phyloP scores from a whole-genome alignment of 805 yeast genomes.

The Candida dajiaensis region DNA sequence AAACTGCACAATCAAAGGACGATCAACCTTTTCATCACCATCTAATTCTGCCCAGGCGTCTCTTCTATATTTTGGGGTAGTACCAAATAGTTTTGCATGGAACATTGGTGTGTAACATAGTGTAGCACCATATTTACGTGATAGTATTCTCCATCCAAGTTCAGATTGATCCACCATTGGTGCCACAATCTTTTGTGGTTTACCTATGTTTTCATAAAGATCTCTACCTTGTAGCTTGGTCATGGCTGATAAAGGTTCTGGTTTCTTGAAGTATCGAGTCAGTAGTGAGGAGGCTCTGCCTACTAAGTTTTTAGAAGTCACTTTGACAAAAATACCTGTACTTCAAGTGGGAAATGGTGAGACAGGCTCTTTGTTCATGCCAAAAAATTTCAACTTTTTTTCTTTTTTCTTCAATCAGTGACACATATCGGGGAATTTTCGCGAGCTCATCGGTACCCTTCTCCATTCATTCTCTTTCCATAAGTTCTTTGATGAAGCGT shows the following conservation, averaged over 20 bases:
- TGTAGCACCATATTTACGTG: conserved; percentile 87
- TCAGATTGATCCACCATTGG: conserved; percentile 99
- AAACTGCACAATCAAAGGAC: conserved; percentile 91
- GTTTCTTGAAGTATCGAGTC: background rate
- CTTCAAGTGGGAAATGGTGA: background rate
- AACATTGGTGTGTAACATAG: conserved; percentile 96
- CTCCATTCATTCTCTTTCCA: conserved; percentile 14
- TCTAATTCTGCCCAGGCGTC: conserved; percentile 71
- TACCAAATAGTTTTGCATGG: conserved; percentile 87
- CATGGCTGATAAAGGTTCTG: conserved; percentile 7
- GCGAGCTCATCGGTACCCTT: background rate
- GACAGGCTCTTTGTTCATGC: background rate
- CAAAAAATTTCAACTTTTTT: background rate
- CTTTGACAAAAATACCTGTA: background rate
- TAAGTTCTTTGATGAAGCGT: conserved; percentile 19
- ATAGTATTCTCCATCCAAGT: conserved; percentile 87
- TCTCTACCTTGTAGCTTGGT: conserved; percentile 49
- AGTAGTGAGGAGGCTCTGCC: background rate
- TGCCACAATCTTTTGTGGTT: conserved; percentile 83
- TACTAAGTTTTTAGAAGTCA: background rate
- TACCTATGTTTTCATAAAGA: conserved; percentile 61
- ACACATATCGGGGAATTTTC: background rate
- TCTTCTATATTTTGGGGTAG: conserved; percentile 70
- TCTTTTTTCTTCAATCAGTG: background rate
- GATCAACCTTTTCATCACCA: conserved; percentile 61